Evolutionary conservation across 345 rosid species (phyloP).

Genomic region (Gossypium bickii): DNA sequence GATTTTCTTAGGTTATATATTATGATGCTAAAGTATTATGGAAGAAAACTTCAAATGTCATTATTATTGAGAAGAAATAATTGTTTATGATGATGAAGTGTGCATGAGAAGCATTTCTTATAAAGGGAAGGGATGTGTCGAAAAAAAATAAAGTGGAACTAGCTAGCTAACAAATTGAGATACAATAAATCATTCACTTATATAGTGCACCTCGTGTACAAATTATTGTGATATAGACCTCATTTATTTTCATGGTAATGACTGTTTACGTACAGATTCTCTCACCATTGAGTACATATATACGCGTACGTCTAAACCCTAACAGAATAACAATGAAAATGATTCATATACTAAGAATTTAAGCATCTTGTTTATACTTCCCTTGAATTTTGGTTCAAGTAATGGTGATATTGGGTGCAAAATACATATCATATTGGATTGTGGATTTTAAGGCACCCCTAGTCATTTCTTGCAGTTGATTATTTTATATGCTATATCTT

Average conservation of each 20-base stretch:
- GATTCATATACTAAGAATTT: too few relatives aligned
- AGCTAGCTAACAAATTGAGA: neutral
- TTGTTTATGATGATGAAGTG: constrained; percentile 30
- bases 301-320: too few relatives aligned
- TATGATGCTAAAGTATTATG: constrained; percentile 13
- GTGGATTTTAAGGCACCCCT: neutral
- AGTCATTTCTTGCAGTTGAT: neutral
- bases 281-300: too few relatives aligned
- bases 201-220: constrained; percentile 13
- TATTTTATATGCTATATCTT: too few relatives aligned
- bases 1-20: constrained; percentile 6
- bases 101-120: constrained; percentile 29
- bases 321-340: too few relatives aligned
- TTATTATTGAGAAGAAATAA: constrained; percentile 19
- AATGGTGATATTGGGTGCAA: neutral
- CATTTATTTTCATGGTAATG: neutral
- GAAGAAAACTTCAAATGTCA: constrained; percentile 9
- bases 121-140: constrained; percentile 23
- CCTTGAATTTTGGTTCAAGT: neutral
- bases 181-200: neutral
- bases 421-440: neutral
- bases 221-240: constrained; percentile 7
- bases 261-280: too few relatives aligned
- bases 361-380: neutral
- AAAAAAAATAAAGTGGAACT: constrained; percentile 8